These are phyloP conservation scores for Nicotiana sylvestris DNA, from an alignment of 257 asterid genomes.

Conservation along the genomic window DNA sequence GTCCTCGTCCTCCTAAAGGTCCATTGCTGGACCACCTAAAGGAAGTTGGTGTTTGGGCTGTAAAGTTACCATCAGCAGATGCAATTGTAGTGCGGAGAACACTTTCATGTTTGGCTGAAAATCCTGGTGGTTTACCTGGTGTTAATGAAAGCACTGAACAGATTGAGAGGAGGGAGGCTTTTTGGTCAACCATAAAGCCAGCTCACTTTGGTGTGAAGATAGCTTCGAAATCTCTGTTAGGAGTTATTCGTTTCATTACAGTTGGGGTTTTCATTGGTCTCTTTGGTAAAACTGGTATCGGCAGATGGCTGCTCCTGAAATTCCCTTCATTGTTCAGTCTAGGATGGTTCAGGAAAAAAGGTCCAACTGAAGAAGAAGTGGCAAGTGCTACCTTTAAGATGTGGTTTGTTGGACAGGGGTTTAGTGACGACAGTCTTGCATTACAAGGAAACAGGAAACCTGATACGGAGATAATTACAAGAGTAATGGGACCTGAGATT, in stretches of 20 bases:
- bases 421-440: conserved; percentile 41
- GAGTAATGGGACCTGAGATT: conserved; percentile 92
- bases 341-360: conserved; percentile 62
- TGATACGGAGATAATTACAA: conserved; percentile 68
- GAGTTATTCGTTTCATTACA: conserved; percentile 41
- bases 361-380: conserved; percentile 86
- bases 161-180: conserved; percentile 47
- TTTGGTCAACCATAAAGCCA: conserved; percentile 73
- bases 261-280: conserved; percentile 61
- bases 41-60: conserved; percentile 63
- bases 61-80: conserved; percentile 84
- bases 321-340: conserved; percentile 68
- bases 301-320: conserved; percentile 63
- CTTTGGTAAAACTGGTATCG: conserved; percentile 38
- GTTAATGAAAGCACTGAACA: conserved; percentile 46
- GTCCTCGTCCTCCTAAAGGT: conserved; percentile 63
- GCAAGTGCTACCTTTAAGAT: conserved; percentile 70
- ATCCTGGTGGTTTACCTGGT: conserved; percentile 66
- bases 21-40: conserved; percentile 56
- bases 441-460: conserved; percentile 41
- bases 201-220: conserved; percentile 76
- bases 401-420: conserved; percentile 94
- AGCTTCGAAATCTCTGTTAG: conserved; percentile 50
- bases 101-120: conserved; percentile 40
- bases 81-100: conserved; percentile 74